A percentile compares a stretch with the other conserved stretches of the same genome.
phyloP scores from a whole-genome alignment of 192 early-diverging fungal species.

The Gigaspora rosea region DNA sequence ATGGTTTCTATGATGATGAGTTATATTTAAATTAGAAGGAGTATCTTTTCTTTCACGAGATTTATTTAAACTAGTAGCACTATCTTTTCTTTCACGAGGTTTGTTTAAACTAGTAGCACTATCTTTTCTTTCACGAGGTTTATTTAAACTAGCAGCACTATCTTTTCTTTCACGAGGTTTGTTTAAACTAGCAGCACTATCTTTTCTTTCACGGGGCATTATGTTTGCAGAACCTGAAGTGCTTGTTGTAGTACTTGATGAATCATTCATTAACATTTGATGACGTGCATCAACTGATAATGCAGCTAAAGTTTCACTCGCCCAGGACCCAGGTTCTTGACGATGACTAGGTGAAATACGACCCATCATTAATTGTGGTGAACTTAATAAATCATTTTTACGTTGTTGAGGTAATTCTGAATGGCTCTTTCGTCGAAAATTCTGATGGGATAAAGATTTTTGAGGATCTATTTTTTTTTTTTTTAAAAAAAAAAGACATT shows the following conservation, averaged over 20 bases:
- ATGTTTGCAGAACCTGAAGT: background rate
- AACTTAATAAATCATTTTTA: too few relatives aligned
- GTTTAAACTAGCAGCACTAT: too few relatives aligned
- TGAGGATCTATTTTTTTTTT: background rate
- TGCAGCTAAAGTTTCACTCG: background rate
- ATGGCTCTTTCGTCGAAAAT: background rate
- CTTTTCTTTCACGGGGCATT: background rate
- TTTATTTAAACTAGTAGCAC: too few relatives aligned
- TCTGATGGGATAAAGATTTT: background rate
- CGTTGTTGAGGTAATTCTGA: too few relatives aligned
- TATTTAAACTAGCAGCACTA: too few relatives aligned
- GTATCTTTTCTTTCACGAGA: too few relatives aligned
- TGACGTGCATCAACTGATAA: conserved; percentile 15
- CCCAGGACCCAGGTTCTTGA: conserved; percentile 13
- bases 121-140: too few relatives aligned
- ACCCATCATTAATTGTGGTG: background rate
- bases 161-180: background rate
- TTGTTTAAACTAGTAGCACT: too few relatives aligned
- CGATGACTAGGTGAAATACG: background rate
- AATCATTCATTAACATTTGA: background rate
- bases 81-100: too few relatives aligned
- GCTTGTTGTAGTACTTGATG: background rate
- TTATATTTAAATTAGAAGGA: background rate
- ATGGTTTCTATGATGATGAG: background rate
- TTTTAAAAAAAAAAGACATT: too few relatives aligned